phyloP scores from a whole-genome alignment of 2,329 filamentous ascomycete species.

The Penicillium oxalicum region DNA sequence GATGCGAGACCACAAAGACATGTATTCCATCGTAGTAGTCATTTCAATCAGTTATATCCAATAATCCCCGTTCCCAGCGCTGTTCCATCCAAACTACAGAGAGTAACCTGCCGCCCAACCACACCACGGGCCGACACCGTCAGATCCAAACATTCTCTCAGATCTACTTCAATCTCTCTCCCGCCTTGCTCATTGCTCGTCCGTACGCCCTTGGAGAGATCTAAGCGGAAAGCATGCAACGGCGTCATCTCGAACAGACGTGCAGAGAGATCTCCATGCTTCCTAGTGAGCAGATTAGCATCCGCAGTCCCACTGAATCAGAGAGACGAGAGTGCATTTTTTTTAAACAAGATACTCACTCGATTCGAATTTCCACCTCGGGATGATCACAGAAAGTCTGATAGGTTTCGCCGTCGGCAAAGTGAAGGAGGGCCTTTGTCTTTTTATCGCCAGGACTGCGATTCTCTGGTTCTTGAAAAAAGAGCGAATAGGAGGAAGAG shows the following conservation, averaged over 20 bases:
- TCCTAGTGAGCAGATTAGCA: conserved; percentile 2
- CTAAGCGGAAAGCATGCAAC: conserved; percentile 25
- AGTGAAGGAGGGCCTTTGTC: conserved; percentile 25
- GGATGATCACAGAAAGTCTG: conserved; percentile 15
- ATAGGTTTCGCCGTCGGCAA: conserved; percentile 19
- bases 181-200: background rate
- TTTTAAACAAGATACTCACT: conserved; percentile 18
- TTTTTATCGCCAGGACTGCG: background rate
- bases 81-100: conserved; percentile 17
- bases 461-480: conserved; percentile 21
- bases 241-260: conserved; percentile 9
- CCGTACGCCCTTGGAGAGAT: conserved; percentile 6
- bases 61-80: conserved; percentile 29
- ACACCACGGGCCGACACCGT: conserved; percentile 32
- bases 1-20: too few species aligned
- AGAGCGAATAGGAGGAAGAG: conserved; percentile 26
- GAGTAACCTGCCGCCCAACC: conserved; percentile 29
- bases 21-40: too few species aligned
- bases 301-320: background rate
- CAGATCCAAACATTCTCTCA: conserved; percentile 29
- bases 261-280: conserved; percentile 23
- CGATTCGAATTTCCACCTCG: conserved; percentile 28
- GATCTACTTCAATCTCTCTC: conserved; percentile 21
- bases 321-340: background rate
- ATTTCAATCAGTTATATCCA: conserved; percentile 26